These are phyloP conservation scores for Colletotrichum salicis DNA, from an alignment of 2,329 filamentous ascomycete species.

Conservation along the genomic window DNA sequence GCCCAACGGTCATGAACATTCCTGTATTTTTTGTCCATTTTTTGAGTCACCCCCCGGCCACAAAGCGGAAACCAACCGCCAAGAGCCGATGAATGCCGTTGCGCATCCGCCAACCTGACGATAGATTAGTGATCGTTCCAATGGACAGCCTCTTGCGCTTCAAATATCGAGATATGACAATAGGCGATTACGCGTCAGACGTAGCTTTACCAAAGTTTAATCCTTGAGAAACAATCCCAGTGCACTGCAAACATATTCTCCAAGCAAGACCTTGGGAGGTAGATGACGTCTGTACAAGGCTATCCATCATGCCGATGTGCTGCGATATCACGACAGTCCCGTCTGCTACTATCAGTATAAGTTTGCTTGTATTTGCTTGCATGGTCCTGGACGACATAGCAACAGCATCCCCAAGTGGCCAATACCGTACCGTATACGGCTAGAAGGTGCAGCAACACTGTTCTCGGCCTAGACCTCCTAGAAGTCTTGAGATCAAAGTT, in stretches of 20 bases:
- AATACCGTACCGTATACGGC: not conserved
- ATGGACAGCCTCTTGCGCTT: not conserved
- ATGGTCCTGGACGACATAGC: not conserved
- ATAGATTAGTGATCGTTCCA: too few relatives aligned
- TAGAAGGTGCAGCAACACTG: not conserved
- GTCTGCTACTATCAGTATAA: too few relatives aligned
- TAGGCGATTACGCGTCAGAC: too few relatives aligned
- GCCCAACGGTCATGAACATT: not conserved
- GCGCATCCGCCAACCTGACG: not conserved
- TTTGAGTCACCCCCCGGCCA: not conserved
- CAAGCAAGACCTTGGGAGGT: too few relatives aligned
- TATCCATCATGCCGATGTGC: too few relatives aligned
- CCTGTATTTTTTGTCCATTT: not conserved
- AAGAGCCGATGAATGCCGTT: not conserved
- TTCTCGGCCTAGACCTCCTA: not conserved
- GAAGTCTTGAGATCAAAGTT: not conserved
- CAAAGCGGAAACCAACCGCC: conserved; percentile 10
- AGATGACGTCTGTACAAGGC: too few relatives aligned
- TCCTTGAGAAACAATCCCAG: too few relatives aligned
- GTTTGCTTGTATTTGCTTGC: too few relatives aligned
- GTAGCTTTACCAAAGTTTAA: too few relatives aligned
- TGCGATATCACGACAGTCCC: too few relatives aligned
- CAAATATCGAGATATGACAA: not conserved
- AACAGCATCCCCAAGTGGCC: not conserved
- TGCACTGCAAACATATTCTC: too few relatives aligned